These are phyloP conservation scores for Leccinum arenicola DNA, from an alignment of 768 basidiomycete genomes.

Conservation along the genomic window DNA sequence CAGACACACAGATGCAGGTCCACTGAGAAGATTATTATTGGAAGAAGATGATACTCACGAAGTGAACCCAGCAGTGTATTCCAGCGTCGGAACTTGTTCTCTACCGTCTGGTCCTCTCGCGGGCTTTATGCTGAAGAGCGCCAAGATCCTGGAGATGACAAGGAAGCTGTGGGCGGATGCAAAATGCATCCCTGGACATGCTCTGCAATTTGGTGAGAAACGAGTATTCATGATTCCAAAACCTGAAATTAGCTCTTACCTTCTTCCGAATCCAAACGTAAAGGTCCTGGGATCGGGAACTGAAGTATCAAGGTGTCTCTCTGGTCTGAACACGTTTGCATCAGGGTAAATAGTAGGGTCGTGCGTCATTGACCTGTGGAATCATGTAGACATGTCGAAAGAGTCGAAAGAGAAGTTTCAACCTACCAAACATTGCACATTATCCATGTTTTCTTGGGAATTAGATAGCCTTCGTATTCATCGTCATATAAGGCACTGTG, in stretches of 20 bases:
- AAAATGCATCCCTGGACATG: conserved; percentile 21
- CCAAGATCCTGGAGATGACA: conserved; percentile 21
- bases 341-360: conserved; percentile 31
- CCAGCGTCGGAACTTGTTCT: conserved; percentile 12
- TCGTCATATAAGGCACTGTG: conserved; percentile 13
- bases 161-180: conserved; percentile 21
- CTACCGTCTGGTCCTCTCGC: conserved; percentile 19
- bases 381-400: not conserved
- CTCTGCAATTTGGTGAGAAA: not conserved
- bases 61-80: conserved; percentile 6
- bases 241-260: conserved; percentile 1
- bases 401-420: not conserved
- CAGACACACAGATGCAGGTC: not conserved
- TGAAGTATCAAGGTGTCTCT: conserved; percentile 19
- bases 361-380: conserved; percentile 31
- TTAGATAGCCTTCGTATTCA: conserved; percentile 8
- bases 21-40: not conserved
- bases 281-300: conserved; percentile 19
- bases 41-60: not conserved
- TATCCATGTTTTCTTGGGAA: conserved; percentile 13
- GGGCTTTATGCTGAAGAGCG: conserved; percentile 21
- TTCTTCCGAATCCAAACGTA: conserved; percentile 22
- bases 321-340: conserved; percentile 28
- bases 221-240: not conserved
- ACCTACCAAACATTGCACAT: conserved; percentile 15